phyloP scores from a whole-genome alignment of 306 rosid genomes.

The Ormosia emarginata region DNA sequence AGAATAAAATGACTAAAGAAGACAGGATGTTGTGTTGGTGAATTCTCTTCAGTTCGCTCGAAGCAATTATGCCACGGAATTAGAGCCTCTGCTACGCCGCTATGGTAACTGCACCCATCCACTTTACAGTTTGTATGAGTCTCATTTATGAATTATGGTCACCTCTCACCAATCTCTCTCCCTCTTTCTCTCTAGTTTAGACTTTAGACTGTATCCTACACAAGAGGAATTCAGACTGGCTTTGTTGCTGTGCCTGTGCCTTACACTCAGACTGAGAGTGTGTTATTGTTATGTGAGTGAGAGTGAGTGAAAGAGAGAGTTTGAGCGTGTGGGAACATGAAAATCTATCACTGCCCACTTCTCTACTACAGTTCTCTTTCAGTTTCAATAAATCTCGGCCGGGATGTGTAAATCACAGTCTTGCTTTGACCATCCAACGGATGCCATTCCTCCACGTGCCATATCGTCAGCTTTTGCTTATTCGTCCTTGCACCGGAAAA shows the following conservation, averaged over 20 bases:
- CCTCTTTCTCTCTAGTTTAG: constrained; percentile 24
- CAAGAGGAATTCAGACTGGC: constrained; percentile 19
- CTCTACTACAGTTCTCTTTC: constrained; percentile 51
- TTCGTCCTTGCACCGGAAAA: constrained; percentile 83
- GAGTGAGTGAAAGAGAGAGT: not conserved
- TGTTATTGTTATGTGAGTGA: not conserved
- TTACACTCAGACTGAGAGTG: not conserved
- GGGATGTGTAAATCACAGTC: constrained; percentile 22
- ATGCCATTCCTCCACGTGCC: constrained; percentile 44
- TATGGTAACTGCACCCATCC: constrained; percentile 80
- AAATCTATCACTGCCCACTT: constrained; percentile 48
- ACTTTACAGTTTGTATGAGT: constrained; percentile 21
- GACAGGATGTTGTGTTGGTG: not conserved
- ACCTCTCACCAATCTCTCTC: constrained; percentile 25
- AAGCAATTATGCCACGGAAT: constrained; percentile 83
- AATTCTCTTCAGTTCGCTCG: constrained; percentile 34
- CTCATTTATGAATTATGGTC: constrained; percentile 42
- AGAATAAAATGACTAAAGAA: constrained; percentile 8
- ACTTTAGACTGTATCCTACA: constrained; percentile 7
- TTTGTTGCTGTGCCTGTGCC: not conserved
- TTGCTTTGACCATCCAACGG: constrained; percentile 47
- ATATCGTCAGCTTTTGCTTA: constrained; percentile 49
- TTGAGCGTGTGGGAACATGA: constrained; percentile 45
- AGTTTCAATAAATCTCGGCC: constrained; percentile 53
- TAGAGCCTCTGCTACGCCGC: constrained; percentile 98